A percentile compares a stretch with the other conserved stretches of the same genome.
These are phyloP conservation scores for Erythrophleum fordii DNA, from an alignment of 306 rosid species.

Conservation along the genomic window DNA sequence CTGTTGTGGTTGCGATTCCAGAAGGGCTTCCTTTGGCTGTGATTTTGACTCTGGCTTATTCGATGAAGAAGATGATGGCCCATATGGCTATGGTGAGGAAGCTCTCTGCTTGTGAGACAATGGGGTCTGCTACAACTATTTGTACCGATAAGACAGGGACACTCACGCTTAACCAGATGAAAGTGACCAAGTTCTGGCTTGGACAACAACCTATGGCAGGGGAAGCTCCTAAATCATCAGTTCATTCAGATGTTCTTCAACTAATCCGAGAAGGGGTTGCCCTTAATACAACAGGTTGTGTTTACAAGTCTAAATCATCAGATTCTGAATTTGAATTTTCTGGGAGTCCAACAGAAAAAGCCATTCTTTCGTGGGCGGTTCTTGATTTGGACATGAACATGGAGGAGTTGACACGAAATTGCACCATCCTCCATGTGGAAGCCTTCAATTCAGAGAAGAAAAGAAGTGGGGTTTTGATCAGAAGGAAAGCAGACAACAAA, in stretches of 20 bases:
- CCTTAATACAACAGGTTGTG: slow-evolving; percentile 50
- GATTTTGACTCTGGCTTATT: not conserved
- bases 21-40: not conserved
- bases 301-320: slow-evolving; percentile 20
- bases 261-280: slow-evolving; percentile 17
- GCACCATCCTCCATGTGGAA: slow-evolving; percentile 39
- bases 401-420: not conserved
- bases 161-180: not conserved
- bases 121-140: too few species aligned
- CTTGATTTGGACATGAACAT: slow-evolving; percentile 42
- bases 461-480: slow-evolving; percentile 41
- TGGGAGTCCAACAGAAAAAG: slow-evolving; percentile 54
- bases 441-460: slow-evolving; percentile 54
- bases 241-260: not conserved
- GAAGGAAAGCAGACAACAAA: slow-evolving; percentile 35
- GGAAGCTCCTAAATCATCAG: not conserved
- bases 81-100: too few species aligned
- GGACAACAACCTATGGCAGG: not conserved
- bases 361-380: slow-evolving; percentile 50
- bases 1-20: slow-evolving; percentile 10
- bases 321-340: slow-evolving; percentile 39
- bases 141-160: too few species aligned
- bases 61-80: too few species aligned
- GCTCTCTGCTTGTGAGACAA: too few species aligned
- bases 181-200: not conserved